Evolutionary conservation across 495 filamentous ascomycete genomes (phyloP), one percentile per base, ranked within the genome.

Genomic region (Cenococcum geophilum): DNA sequence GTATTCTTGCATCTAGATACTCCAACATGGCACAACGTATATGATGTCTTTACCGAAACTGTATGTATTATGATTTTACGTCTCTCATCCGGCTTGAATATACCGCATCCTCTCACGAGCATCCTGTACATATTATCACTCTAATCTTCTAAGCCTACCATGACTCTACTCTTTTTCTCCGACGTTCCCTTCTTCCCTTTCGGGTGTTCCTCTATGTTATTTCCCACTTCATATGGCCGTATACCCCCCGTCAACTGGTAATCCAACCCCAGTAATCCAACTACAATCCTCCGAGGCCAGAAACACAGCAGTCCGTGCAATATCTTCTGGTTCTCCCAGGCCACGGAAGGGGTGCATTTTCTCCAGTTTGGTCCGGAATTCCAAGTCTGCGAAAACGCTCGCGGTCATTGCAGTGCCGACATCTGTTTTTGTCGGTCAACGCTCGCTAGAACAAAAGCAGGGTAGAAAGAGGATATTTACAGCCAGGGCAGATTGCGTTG

Each of bases 401-500:
- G 20, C 23, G 0, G 65, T 65, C 65, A 74, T 72, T 16, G 60
- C 58, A 5, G 62, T 65, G 5, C 40, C 50, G 1, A 75, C 76
- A 36, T 63, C 68, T 37, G 52, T 73, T 76, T 1, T 75, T 76
- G 8, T 73, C 58, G 36, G 73, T 53, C 77, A 78, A 27, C 77
- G 73, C 0, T 73, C 74, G 9, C 1, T 5, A 52, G 22, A 50
- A 22, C 1, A 32, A 14, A 14, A 23, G 10, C 14, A n/a, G 27
- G 32, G n/a, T n/a, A 43, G 27, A 20, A 37, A 43, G 25, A 32
- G 5, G 27, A 51, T 40, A 74, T 76, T 72, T 71, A 81, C 76
- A 82, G 11, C 80, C 81, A 18, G 81, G 82, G 63, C 78, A 81
- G 16, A 84, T 62, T 0, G 76, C 77, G 71, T 85, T 85, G 49